These are phyloP conservation scores for Globisporangium sylvaticum DNA, from an alignment of 352 stramenopile species.

Conservation along the genomic window DNA sequence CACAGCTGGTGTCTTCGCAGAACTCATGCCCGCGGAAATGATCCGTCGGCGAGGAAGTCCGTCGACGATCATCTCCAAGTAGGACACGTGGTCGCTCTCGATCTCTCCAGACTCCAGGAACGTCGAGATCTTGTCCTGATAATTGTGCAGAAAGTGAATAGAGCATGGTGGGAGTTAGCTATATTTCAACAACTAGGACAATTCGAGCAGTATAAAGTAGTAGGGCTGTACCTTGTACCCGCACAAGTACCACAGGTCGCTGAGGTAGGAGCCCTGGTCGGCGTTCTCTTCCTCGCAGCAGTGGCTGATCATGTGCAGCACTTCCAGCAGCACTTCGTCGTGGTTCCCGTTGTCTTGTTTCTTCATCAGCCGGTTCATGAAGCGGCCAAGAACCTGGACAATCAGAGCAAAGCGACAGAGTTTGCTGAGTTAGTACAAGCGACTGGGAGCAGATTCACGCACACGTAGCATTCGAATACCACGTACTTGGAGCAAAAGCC, in stretches of 20 bases:
- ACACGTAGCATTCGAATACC: neutral
- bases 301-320: slow-evolving; percentile 61
- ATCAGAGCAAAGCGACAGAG: neutral
- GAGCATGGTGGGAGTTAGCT: neutral
- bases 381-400: slow-evolving; percentile 20
- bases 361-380: slow-evolving; percentile 38
- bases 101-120: slow-evolving; percentile 53
- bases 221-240: slow-evolving; percentile 37
- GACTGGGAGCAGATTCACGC: neutral
- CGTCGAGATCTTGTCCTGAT: slow-evolving; percentile 40
- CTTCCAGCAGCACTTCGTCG: slow-evolving; percentile 48
- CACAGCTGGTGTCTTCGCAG: neutral
- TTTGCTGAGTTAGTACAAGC: neutral
- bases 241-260: slow-evolving; percentile 65
- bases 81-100: slow-evolving; percentile 58
- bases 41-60: slow-evolving; percentile 45
- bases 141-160: neutral
- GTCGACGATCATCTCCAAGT: slow-evolving; percentile 71
- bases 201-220: neutral
- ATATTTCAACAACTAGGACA: neutral
- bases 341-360: slow-evolving; percentile 17
- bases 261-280: slow-evolving; percentile 68
- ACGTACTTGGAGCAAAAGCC: slow-evolving; percentile 36
- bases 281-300: slow-evolving; percentile 39
- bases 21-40: slow-evolving; percentile 7